Evolutionary conservation across 2,329 filamentous ascomycete species (phyloP), one percentile per base, ranked within the genome.

Genomic region (Clonostachys chloroleuca): DNA sequence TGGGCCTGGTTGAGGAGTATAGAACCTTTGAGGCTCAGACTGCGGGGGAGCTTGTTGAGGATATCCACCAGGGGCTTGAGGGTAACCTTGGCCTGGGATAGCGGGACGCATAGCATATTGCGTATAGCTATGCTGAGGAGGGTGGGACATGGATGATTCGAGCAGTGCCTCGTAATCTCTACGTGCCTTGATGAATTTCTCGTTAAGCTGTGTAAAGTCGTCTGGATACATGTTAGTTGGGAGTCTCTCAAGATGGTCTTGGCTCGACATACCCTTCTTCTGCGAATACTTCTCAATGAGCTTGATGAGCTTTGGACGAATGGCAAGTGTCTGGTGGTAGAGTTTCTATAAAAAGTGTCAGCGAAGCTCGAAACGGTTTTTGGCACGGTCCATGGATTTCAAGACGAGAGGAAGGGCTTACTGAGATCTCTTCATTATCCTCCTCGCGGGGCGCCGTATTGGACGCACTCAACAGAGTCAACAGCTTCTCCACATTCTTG

Each of bases 241-340:
- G 30, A 6, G 46, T 20, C 33, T 16, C 24, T 14, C 39, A 10
- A 8, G 20, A 18, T 17, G 16, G 5, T 9, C 6, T 8, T 16
- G 3, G 24, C 24, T 30, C 24, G 9, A 43, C 60, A 46, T 71
- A 92, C 91, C 92, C 72, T 99, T 99, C 80, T 96, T 97, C 65
- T 99, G 94, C 10, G 94, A 97, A 64, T 99, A 99, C 66, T 97
- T 97, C 52, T 95, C 94, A 63, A 99, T 99, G 44, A 99, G 73
- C 71, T 97, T 95, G 63, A 99, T 97, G 52, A 99, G 73, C 72
- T 99, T 99, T 12, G 94, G 94, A 34, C 94, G 81, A 59, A 99
- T 99, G 5, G 92, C 89, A 53, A 97, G 69, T 1, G 94, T 97
- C 53, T 92, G 90, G 62, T 99, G 92, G 61, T 99, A 99, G 58